Evolutionary conservation across 345 rosid species (phyloP), one percentile per base, ranked within the genome.

Genomic region (Aquilaria sinensis): DNA sequence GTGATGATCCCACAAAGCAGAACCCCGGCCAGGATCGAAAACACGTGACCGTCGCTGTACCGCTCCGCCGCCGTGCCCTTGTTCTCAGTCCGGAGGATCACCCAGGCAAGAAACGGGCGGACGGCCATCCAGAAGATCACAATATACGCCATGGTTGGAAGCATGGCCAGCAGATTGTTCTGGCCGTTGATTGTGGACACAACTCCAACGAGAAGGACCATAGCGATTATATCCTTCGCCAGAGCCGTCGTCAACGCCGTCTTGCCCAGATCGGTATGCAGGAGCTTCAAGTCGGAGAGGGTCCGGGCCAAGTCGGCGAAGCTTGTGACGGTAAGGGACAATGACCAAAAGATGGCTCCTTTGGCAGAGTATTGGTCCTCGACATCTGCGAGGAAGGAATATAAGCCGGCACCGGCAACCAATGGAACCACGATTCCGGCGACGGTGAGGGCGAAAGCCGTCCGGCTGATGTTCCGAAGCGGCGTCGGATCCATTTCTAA

Each of bases 291-390:
- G 51, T 76, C 72, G 0, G 83, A 67, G 15, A 82, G 77, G 43
- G 70, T 64, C 10, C 71, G 66, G 30, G 80, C 76, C n/a, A 78
- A 59, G 29, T 72, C 79, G 0, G 87, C 72, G 13, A 80, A 76
- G 77, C 83, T 81, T 3, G 86, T 81, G 46, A 75, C 69, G 0
- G 79, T 66, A 9, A 80, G 80, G 45, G 78, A 55, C 30, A 77
- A 55, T 3, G 76, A 83, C 72, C 85, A 81, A 23, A 66, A 71
- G n/a, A 76, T 66, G 2, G 43, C 62, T 13, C 51, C 72, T 4
- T 10, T 5, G 2, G 0, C 9, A 8, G 61, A 33, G 10, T 53
- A 5, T 2, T 56, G 55, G 5, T 6, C 9, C 5, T 32, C 14
- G 16, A 15, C 6, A 12, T 34, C 50, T 53, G 31, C 10, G 8